Base-by-base conservation (phyloP, 202 grass and related monocot genomes). In the Setaria viridis region DNA sequence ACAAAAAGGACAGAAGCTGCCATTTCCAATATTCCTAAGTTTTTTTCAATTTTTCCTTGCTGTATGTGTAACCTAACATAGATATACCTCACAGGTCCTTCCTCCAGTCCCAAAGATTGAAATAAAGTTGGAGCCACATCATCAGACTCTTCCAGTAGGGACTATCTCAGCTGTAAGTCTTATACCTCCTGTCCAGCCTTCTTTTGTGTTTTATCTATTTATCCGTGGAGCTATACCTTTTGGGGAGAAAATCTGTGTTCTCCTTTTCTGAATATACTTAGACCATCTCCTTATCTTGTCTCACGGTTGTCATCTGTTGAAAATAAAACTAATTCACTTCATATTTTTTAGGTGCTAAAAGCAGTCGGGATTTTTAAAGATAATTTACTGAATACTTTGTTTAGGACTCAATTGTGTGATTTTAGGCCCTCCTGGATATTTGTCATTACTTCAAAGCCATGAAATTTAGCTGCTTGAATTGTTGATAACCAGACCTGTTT, bases 71-170 rank as follows among this genome's bases (percentile, higher is more conserved):
- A 82, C 77, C 65, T 90, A 71, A 88, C 69, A 4, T 33, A 16
- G 25, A 60, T 83, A 85, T 81, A 77, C 70, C 43, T 41, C 64
- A 48, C 90, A 99, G 93, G 54, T 77, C 62, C 93, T 96, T 87
- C 82, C 91, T 77, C 85, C 85, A 71, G 92, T 99, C 79, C 91
- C 93, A 47, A 93, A 95, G 80, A 91, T 99, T 83, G 88, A 93
- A 70, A 84, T 87, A 62, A 80, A 88, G 14, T 73, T 95, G 86
- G 91, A 95, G 58, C 85, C 82, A 80, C 91, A 95, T 82, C 96
- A 99, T 84, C 87, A 88, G 76, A 84, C 87, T 64, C 86, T 95
- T 39, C 93, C 91, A 63, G 89, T 99, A 60, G 97, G 97, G 76
- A 49, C 80, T 63, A 75, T 94, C 82, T 88, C 91, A 78, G 88